A percentile compares a stretch with the other conserved stretches of the same genome.
Evolutionary conservation across 306 rosid genomes (phyloP).

Genomic region (Lathyrus tuberosus): DNA sequence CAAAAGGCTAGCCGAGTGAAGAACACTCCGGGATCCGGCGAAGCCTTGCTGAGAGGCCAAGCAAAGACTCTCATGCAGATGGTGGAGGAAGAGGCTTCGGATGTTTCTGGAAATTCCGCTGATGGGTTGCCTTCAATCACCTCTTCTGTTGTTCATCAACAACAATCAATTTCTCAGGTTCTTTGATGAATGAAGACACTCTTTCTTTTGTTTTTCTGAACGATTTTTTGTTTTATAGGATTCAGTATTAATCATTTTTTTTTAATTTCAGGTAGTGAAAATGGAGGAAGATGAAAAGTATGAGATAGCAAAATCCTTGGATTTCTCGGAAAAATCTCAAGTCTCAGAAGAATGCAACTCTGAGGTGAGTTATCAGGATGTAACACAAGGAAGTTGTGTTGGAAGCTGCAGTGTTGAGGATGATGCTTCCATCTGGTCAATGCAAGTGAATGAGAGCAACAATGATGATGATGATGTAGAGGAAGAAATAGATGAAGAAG

Average conservation of each 20-base stretch:
- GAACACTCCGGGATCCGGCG: slow-evolving; percentile 85
- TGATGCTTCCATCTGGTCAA: slow-evolving; percentile 80
- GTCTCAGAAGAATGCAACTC: slow-evolving; percentile 54
- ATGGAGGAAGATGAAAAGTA: slow-evolving; percentile 51
- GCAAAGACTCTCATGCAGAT: slow-evolving; percentile 84
- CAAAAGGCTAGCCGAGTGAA: slow-evolving; percentile 52
- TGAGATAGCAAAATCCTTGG: slow-evolving; percentile 64
- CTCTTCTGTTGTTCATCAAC: slow-evolving; percentile 44
- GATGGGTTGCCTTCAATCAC: slow-evolving; percentile 27
- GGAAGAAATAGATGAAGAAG: slow-evolving; percentile 45
- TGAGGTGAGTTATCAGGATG: slow-evolving; percentile 50
- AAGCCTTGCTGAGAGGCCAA: slow-evolving; percentile 82
- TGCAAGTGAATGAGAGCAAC: slow-evolving; percentile 66
- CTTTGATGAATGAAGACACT: neutral
- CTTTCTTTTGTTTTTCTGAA: too few relatives aligned
- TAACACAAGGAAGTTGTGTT: slow-evolving; percentile 12
- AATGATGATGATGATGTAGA: slow-evolving; percentile 63
- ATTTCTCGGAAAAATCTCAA: slow-evolving; percentile 74
- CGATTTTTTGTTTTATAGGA: too few relatives aligned
- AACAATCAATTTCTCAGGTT: slow-evolving; percentile 65
- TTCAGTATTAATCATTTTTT: neutral
- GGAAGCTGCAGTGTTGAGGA: slow-evolving; percentile 51
- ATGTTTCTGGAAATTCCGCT: slow-evolving; percentile 44
- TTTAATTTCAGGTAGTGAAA: slow-evolving; percentile 43
- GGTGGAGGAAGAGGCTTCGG: slow-evolving; percentile 79